These are phyloP conservation scores for Neopestalotiopsis sp. DNA, from an alignment of 2,329 filamentous ascomycete genomes.

Conservation along the genomic window DNA sequence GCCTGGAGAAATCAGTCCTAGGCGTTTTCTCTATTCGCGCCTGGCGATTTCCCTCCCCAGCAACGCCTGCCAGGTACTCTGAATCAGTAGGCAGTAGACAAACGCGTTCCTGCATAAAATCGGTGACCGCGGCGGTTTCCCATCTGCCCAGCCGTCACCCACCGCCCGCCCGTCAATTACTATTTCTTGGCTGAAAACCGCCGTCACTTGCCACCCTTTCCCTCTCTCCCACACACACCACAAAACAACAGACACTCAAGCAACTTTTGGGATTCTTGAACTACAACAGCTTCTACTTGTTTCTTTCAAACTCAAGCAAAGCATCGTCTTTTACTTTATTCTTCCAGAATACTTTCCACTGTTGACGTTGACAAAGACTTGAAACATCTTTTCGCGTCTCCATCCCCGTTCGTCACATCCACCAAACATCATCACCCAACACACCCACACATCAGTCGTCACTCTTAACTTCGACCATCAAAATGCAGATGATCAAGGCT, in stretches of 20 bases:
- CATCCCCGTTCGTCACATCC: background rate
- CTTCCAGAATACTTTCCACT: background rate
- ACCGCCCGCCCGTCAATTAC: background rate
- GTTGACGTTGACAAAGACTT: slow-evolving; percentile 3
- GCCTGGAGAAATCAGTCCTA: background rate
- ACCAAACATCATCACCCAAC: background rate
- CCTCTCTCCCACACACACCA: background rate
- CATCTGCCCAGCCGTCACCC: background rate
- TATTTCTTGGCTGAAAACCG: background rate
- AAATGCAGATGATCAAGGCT: slow-evolving; percentile 19
- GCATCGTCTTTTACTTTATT: background rate
- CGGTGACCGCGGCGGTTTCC: background rate
- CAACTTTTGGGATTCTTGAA: background rate
- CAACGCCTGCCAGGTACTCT: background rate
- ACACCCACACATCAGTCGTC: slow-evolving; percentile 2
- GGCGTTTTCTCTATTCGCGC: background rate
- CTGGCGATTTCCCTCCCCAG: background rate
- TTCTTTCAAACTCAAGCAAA: slow-evolving; percentile 22
- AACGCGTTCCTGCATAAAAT: background rate
- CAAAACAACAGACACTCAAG: background rate
- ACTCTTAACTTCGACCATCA: background rate
- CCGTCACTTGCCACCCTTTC: background rate
- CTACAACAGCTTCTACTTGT: slow-evolving; percentile 22
- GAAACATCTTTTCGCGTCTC: background rate
- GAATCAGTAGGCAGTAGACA: background rate